Evolutionary conservation across 1,284 basidiomycete genomes (phyloP), one percentile per base, ranked within the genome.

Genomic region (Microbotryum silenes-acaulis): DNA sequence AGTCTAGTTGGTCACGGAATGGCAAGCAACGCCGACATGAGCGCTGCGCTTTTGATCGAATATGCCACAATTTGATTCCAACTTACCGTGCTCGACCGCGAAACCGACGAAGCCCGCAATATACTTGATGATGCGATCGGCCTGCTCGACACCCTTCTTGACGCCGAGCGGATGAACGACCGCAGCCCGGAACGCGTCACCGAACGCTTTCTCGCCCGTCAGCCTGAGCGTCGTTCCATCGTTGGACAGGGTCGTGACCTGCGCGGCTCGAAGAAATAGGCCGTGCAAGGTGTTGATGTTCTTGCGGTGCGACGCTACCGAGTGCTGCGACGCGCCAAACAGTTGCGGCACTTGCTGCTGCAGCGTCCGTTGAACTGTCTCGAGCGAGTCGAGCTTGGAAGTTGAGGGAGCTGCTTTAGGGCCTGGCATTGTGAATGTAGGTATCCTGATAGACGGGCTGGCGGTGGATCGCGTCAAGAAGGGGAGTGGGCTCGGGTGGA

Each of bases 271-370:
- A 21, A 79, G 71, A 69, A 96, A 91, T 48, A 93, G 76, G 74
- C 92, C 91, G 78, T 88, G 82, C 2, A 97, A 82, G 0, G 86
- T 84, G 55, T 92, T 87, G 62, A 86, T 83, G 76, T 97, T 96
- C 81, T 97, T 97, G 65, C 87, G 83, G 75, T 90, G 92, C 74
- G 90, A 92, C 8, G 92, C 89, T 12, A 86, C 75, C 0, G 89
- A 86, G 48, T 78, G 77, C 74, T 97, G 94, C 0, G 84, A 87
- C 75, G 97, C 89, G 60, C 89, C 86, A 63, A 90, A 89, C 54
- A 73, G 53, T 2, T 46, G 37, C 3, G 59, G 59, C 16, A 68
- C n/a, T 14, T 66, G 64, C 31, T 51, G 37, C 37, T 42, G 37
- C 37, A 42, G 16, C 14, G 37, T 42, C 37, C 4, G 27, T n/a